Percentiles rank a stretch among this genome's conserved stretches.
phyloP scores from a whole-genome alignment of 306 rosid genomes.

The Senna siamea region DNA sequence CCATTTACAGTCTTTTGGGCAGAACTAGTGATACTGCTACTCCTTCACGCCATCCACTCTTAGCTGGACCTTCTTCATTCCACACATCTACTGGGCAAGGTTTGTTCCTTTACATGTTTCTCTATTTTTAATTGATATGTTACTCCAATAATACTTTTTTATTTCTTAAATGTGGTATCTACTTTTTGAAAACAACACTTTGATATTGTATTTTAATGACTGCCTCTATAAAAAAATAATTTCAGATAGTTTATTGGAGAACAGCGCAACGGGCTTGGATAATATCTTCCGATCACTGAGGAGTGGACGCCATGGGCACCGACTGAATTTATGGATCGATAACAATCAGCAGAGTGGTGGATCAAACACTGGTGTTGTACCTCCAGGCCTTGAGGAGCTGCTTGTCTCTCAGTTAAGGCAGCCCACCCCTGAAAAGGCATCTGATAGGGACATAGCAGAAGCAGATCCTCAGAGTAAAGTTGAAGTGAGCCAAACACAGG shows the following conservation, averaged over 20 bases:
- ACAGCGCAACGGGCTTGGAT: constrained; percentile 72
- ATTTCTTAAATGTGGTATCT: constrained; percentile 39
- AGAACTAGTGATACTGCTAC: constrained; percentile 78
- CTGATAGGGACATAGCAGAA: constrained; percentile 55
- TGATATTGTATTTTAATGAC: constrained; percentile 17
- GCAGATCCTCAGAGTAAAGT: constrained; percentile 54
- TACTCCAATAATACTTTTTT: not conserved
- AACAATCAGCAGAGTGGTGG: constrained; percentile 82
- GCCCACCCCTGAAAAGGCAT: constrained; percentile 62
- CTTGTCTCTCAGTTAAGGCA: constrained; percentile 89
- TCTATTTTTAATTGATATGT: constrained; percentile 11
- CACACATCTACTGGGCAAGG: constrained; percentile 69
- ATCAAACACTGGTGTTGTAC: constrained; percentile 67
- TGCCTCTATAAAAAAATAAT: not conserved
- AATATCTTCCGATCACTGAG: constrained; percentile 89
- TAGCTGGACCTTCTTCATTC: constrained; percentile 73
- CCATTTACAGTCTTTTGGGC: constrained; percentile 94
- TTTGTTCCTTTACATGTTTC: constrained; percentile 29
- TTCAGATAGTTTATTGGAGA: constrained; percentile 72
- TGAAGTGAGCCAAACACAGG: constrained; percentile 59
- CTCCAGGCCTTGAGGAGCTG: constrained; percentile 92
- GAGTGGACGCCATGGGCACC: constrained; percentile 97
- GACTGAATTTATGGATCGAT: constrained; percentile 85
- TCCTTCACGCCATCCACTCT: constrained; percentile 93
- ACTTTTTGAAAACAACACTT: not conserved